A percentile compares a stretch with the other conserved stretches of the same genome.
phyloP scores from a whole-genome alignment of 805 yeast genomes.

The Maudiozyma serrabonitensis region DNA sequence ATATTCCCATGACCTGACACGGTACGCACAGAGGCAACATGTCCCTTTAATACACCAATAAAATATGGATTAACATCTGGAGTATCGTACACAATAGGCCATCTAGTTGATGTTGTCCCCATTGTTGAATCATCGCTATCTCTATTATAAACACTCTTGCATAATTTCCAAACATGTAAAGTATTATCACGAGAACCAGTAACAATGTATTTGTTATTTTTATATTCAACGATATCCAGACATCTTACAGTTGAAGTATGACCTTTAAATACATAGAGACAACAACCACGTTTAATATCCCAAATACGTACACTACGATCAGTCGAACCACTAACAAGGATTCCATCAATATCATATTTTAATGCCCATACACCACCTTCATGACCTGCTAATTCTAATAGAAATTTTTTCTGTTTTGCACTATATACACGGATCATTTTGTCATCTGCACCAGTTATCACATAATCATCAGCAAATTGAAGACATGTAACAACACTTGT shows the following conservation, averaged over 20 bases:
- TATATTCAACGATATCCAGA: slow-evolving; percentile 66
- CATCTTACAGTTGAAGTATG: slow-evolving; percentile 92
- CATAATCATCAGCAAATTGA: slow-evolving; percentile 83
- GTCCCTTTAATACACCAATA: slow-evolving; percentile 62
- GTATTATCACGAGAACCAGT: slow-evolving; percentile 79
- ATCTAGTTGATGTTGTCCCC: not conserved
- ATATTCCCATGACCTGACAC: slow-evolving; percentile 79
- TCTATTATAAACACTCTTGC: slow-evolving; percentile 46
- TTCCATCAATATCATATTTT: slow-evolving; percentile 66
- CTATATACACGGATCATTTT: slow-evolving; percentile 71
- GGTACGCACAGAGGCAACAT: slow-evolving; percentile 73
- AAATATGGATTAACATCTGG: slow-evolving; percentile 47
- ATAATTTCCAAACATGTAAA: slow-evolving; percentile 76
- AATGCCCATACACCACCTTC: slow-evolving; percentile 99
- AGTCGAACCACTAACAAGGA: slow-evolving; percentile 83
- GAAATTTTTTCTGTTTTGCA: slow-evolving; percentile 57
- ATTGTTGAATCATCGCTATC: slow-evolving; percentile 52
- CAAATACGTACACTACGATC: slow-evolving; percentile 91
- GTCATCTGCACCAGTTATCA: slow-evolving; percentile 90
- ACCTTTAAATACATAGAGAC: slow-evolving; percentile 86
- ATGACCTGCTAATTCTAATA: slow-evolving; percentile 67
- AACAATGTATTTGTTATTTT: slow-evolving; percentile 60
- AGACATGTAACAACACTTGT: slow-evolving; percentile 86
- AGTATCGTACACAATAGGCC: slow-evolving; percentile 25
- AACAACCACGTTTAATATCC: slow-evolving; percentile 75